phyloP scores from a whole-genome alignment of 1,284 basidiomycete genomes.

The Malassezia psittaci region DNA sequence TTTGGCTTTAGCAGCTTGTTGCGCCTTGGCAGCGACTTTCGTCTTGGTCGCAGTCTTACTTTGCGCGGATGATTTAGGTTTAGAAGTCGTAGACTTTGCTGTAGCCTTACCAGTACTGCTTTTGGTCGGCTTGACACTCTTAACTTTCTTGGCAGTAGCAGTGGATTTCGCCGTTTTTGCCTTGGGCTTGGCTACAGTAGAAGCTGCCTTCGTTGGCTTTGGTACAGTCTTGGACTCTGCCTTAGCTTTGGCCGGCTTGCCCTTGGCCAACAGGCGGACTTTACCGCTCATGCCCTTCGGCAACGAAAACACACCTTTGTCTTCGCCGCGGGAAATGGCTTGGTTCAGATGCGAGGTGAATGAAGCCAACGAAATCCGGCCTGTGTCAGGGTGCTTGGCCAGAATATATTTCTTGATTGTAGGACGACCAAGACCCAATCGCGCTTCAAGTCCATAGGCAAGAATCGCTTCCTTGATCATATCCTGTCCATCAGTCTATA shows the following conservation, averaged over 20 bases:
- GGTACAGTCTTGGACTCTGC: constrained; percentile 26
- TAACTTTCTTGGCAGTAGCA: constrained; percentile 25
- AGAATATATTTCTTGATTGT: constrained; percentile 74
- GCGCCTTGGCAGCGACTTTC: neutral
- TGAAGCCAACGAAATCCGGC: constrained; percentile 51
- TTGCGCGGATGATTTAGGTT: constrained; percentile 27
- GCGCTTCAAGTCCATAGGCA: constrained; percentile 64
- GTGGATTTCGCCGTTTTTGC: neutral
- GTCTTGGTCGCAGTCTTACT: constrained; percentile 21
- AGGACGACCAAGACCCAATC: constrained; percentile 74
- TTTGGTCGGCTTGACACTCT: constrained; percentile 22
- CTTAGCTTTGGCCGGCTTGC: constrained; percentile 42
- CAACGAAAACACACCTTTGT: constrained; percentile 67
- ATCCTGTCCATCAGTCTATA: constrained; percentile 15
- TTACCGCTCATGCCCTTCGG: constrained; percentile 73
- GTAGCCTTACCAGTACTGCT: constrained; percentile 3
- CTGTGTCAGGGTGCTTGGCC: constrained; percentile 28
- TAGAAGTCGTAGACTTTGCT: constrained; percentile 29
- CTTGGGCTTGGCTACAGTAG: constrained; percentile 1
- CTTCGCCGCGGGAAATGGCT: constrained; percentile 68
- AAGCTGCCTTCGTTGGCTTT: constrained; percentile 20
- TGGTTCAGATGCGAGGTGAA: constrained; percentile 70
- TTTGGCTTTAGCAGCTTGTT: constrained; percentile 21
- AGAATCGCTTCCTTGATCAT: constrained; percentile 63
- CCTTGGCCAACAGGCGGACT: constrained; percentile 63